Base-by-base conservation (phyloP, 768 basidiomycete species). In the Amanita muscaria region DNA sequence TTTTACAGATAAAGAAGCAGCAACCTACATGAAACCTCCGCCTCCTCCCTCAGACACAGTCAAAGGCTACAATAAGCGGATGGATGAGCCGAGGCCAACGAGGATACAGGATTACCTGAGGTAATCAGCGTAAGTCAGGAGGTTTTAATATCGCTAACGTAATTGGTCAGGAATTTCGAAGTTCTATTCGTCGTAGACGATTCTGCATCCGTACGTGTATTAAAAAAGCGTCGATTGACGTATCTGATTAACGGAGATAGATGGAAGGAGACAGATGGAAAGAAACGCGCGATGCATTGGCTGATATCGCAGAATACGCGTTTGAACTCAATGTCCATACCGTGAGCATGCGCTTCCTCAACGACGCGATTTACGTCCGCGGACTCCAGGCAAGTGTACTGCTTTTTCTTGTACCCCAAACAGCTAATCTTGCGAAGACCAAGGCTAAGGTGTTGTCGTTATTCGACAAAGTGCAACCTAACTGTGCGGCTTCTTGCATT, bases 151-250 rank as follows among this genome's bases (percentile, higher is more conserved):
- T 46, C 23, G 29, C 18, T 16, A 39, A 19, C 30, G 15, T 11
- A 2, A 16, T 12, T 42, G 36, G n/a, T n/a, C 33, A 60, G 61
- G 16, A 51, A 59, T 19, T 62, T 57, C 42, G 54, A 54, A 14
- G 53, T 62, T 27, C 42, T 56, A 19, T 59, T 62, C 42, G 44
- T 60, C 21, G 49, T 62, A n/a, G 59, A 62, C 40, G 61, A 62
- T 48, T 62, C 61, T 18, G 49, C 51, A 36, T 62, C 59, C 4
- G 61, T 62, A 49, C 2, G 53, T 31, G 19, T 27, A 15, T 27
- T 21, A 25, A 21, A 15, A 31, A 8, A 5, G 7, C 6, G 12
- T 29, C 14, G 4, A 29, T 29, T n/a, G 6, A 36, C 32, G 24
- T 11, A n/a, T 21, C n/a, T 25, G 27, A 18, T 27, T 11, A 9